Base-by-base conservation (phyloP, 2,329 filamentous ascomycete genomes). In the Xylariales sp. region DNA sequence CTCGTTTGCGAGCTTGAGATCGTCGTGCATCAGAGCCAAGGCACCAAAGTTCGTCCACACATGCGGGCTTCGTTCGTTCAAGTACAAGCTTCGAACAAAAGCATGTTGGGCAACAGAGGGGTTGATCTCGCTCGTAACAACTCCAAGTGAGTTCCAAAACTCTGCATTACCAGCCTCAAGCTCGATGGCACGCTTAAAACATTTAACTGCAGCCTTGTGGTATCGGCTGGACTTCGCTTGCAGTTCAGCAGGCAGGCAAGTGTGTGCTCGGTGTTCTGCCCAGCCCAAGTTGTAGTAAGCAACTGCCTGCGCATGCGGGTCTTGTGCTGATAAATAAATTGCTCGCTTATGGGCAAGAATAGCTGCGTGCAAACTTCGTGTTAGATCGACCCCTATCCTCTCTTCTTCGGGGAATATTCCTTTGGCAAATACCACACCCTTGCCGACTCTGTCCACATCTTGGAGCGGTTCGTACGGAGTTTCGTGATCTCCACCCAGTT, bases 201-300 rank as follows among this genome's bases (percentile, higher is more conserved):
- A 93, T 38, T 83, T 77, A 46, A 97, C 84, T 2, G 93, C 78
- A 6, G 89, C 83, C 58, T 85, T 90, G 32, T 93, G 69, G 49
- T 88, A 89, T 48, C 74, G 75, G 54, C 79, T 75, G 14, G 73
- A 70, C 52, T 74, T 83, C 52, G 79, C 81, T 24, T 65, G 67
- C 32, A 72, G 53, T 4, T 62, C 55, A 2, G 59, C 57, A 24
- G 73, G 74, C 15, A 88, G 67, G 53, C 80, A 87, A 10, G 71
- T 66, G 54, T 94, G 87, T 1, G 89, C 86, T 30, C 84, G 78
- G 56, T 93, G 81, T 59, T 98, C 93, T 2, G 88, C 86, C 87
- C 90, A 97, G 29, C 93, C 93, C 14, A 98, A 70, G 53, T 98
- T 98, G 63, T 95, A 98, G 74, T 91, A 93, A 0, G 90, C 88